Evolutionary conservation across 2,329 filamentous ascomycete species (phyloP).

Genomic region (Bipolaris victoriae): DNA sequence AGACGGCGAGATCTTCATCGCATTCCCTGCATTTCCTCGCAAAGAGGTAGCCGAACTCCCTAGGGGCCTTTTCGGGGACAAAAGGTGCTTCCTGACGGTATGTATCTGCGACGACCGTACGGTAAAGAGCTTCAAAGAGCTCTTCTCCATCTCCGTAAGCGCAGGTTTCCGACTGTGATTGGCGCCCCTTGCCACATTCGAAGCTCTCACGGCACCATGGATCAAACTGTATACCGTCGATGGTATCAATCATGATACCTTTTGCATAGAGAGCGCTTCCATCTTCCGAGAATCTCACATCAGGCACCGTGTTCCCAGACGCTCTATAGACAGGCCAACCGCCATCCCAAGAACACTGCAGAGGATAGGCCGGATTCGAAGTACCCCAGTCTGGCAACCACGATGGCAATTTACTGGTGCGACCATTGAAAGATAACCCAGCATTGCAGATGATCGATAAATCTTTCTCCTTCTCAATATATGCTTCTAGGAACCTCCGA

Average conservation of each 20-base stretch:
- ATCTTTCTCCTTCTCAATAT: neutral
- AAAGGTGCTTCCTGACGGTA: neutral
- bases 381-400: neutral
- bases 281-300: neutral
- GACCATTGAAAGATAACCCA: neutral
- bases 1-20: neutral
- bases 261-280: neutral
- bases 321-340: neutral
- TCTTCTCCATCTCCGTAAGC: neutral
- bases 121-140: neutral
- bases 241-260: neutral
- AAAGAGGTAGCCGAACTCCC: neutral
- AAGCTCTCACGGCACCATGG: neutral
- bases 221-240: neutral
- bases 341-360: neutral
- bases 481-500: neutral
- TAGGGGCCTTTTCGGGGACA: neutral
- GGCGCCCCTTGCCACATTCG: neutral
- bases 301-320: neutral
- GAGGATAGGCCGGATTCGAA: neutral
- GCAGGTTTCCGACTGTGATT: neutral
- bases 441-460: neutral
- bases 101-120: neutral
- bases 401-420: neutral
- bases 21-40: neutral